Conservation (phyloP, 345 rosid species). For the Hypericum androsaemum region DNA sequence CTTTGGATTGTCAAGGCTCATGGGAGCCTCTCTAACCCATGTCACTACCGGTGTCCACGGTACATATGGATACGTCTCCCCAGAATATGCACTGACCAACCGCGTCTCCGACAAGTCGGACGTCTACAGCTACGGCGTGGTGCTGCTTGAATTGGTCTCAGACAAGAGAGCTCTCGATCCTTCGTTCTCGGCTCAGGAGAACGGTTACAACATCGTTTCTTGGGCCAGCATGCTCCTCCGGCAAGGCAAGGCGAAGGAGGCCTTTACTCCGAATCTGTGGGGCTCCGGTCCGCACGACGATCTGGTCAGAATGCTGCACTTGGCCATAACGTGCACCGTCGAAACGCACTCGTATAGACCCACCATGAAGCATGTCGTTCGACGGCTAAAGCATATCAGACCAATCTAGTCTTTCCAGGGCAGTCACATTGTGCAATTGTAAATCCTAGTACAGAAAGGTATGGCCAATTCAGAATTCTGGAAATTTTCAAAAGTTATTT, state of each 20-base stretch:
- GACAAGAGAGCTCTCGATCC: conserved; percentile 30
- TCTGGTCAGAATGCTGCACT: conserved; percentile 24
- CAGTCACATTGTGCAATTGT: too few species aligned
- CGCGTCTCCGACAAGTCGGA: conserved; percentile 29
- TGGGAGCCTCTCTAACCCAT: conserved; percentile 31
- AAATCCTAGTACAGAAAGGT: too few species aligned
- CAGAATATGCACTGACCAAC: conserved; percentile 29
- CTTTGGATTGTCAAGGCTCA: conserved; percentile 28
- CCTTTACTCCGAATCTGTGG: conserved; percentile 25
- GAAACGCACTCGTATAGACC: conserved; percentile 27
- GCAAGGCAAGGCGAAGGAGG: conserved; percentile 24
- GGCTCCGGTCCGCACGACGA: conserved; percentile 23
- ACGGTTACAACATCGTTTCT: conserved; percentile 30
- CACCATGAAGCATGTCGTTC: conserved; percentile 26
- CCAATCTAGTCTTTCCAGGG: conserved; percentile 2
- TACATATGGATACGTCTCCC: conserved; percentile 29
- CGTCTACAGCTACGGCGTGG: conserved; percentile 33
- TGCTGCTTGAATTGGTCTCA: conserved; percentile 31
- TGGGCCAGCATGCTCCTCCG: conserved; percentile 28
- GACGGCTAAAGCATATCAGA: conserved; percentile 18
- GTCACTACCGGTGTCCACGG: conserved; percentile 28
- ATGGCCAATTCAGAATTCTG: too few species aligned
- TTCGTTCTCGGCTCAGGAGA: conserved; percentile 25
- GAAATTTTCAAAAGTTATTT: too few species aligned
- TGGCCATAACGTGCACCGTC: conserved; percentile 20